Base-by-base conservation (phyloP, 2,329 filamentous ascomycete species). In the Aulographum hederae region DNA sequence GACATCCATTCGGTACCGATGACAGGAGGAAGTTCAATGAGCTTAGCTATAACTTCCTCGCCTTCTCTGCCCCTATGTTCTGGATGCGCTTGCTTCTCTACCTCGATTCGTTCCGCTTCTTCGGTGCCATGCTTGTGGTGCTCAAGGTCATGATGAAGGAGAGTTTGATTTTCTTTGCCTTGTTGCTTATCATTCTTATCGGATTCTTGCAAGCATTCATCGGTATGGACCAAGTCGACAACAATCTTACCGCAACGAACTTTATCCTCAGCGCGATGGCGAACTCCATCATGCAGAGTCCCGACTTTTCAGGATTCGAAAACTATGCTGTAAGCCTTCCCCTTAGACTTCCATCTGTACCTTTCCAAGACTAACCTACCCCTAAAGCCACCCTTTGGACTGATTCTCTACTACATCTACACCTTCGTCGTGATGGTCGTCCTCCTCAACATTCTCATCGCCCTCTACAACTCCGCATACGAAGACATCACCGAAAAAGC, bases 341-440 rank as follows among this genome's bases (percentile, higher is more conserved):
- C n/a, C n/a, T n/a, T n/a, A 2, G 4, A 14, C 16, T 14, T 3
- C 28, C 5, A 6, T n/a, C 4, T 5, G 26, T 11, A 6, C 18
- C 30, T 8, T 8, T 6, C 10, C 18, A 23, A 20, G 8, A 23
- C 18, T 31, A 12, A 25, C 13, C 18, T 12, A 6, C 17, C n/a
- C 18, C 10, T 12, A 17, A 17, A 52, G 15, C 84, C 79, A 10
- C 89, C 89, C 0, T 98, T 94, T 51, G 89, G 89, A 6, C 69
- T 93, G 31, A 79, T 94, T 19, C 73, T 98, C 6, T 98, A 98
- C 60, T 98, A 98, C 59, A 70, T 91, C 48, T 98, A 94, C 54
- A 92, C 86, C 13, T 98, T 98, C 47, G 75, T 95, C 25, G 79
- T 98, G 46, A 94, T 93, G 78, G 85, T 89, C 39, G 65, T 98